Conservation (phyloP, 352 stramenopile genomes). For the Globisporangium apiculatum region DNA sequence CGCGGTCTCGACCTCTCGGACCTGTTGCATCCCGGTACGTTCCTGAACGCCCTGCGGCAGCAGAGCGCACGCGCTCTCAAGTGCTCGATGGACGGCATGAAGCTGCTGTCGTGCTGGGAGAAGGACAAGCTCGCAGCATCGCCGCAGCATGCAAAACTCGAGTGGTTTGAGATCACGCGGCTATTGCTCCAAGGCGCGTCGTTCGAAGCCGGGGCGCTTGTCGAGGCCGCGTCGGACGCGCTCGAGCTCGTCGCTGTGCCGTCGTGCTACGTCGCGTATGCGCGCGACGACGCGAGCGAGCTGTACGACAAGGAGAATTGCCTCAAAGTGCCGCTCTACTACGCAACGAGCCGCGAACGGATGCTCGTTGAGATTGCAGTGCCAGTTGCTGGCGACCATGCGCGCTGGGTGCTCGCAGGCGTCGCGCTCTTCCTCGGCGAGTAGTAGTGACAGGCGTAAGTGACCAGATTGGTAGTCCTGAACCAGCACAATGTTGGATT, state of each 20-base stretch:
- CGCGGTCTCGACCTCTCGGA: conserved; percentile 85
- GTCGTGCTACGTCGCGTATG: conserved; percentile 78
- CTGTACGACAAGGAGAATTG: conserved; percentile 67
- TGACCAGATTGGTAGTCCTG: not conserved
- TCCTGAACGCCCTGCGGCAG: conserved; percentile 92
- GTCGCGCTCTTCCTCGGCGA: conserved; percentile 82
- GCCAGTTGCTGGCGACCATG: conserved; percentile 63
- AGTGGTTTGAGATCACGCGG: conserved; percentile 79
- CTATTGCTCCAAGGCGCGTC: conserved; percentile 84
- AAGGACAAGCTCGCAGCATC: conserved; percentile 42
- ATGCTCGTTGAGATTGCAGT: conserved; percentile 80
- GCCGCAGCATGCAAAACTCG: conserved; percentile 23
- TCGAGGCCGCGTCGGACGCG: conserved; percentile 76
- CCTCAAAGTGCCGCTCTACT: conserved; percentile 80
- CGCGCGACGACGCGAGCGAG: conserved; percentile 65
- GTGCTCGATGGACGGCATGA: conserved; percentile 88
- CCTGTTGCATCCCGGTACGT: conserved; percentile 90
- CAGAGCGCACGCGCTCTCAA: conserved; percentile 81
- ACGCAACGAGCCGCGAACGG: conserved; percentile 60
- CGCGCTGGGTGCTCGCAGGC: conserved; percentile 73
- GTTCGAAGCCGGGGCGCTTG: conserved; percentile 71
- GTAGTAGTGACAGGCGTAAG: conserved; percentile 11
- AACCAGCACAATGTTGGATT: too few species aligned
- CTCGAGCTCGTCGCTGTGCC: conserved; percentile 78
- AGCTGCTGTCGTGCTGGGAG: conserved; percentile 86